phyloP scores from a whole-genome alignment of 1,284 basidiomycete genomes.

The Clitocybe nebularis region DNA sequence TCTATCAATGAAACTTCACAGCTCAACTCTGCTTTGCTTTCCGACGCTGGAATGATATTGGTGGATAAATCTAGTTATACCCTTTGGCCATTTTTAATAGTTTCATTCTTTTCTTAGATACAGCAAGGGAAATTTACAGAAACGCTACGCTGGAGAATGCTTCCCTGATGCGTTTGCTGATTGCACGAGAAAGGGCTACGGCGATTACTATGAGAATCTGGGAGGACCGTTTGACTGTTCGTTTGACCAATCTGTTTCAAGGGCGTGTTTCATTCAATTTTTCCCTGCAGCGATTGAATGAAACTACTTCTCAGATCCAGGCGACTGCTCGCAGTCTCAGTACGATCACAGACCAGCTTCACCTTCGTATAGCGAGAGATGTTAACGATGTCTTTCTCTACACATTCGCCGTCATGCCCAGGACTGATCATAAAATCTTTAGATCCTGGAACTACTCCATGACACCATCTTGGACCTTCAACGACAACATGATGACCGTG shows the following conservation, averaged over 20 bases:
- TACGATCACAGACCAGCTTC: slow-evolving; percentile 3
- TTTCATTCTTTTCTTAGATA: slow-evolving; percentile 37
- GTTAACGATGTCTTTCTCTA: slow-evolving; percentile 10
- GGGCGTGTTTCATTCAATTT: not conserved
- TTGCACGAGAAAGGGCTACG: slow-evolving; percentile 37
- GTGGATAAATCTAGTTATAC: slow-evolving; percentile 28
- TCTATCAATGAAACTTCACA: slow-evolving; percentile 24
- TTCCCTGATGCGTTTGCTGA: slow-evolving; percentile 43
- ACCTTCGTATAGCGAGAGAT: slow-evolving; percentile 6
- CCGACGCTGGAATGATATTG: slow-evolving; percentile 67
- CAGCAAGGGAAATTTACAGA: slow-evolving; percentile 61
- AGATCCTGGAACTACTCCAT: slow-evolving; percentile 10
- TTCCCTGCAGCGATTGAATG: slow-evolving; percentile 19
- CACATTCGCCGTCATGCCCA: not conserved
- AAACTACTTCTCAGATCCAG: slow-evolving; percentile 14
- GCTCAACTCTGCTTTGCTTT: slow-evolving; percentile 74
- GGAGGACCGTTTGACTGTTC: slow-evolving; percentile 20
- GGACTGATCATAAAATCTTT: not conserved
- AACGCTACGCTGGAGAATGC: slow-evolving; percentile 62
- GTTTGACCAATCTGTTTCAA: not conserved
- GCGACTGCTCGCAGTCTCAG: slow-evolving; percentile 7
- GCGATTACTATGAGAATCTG: slow-evolving; percentile 17
- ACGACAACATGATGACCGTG: slow-evolving; percentile 6
- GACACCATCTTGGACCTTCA: slow-evolving; percentile 3
- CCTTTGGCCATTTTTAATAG: slow-evolving; percentile 2